Conservation (phyloP, 257 asterid genomes). For the Striga asiatica region DNA sequence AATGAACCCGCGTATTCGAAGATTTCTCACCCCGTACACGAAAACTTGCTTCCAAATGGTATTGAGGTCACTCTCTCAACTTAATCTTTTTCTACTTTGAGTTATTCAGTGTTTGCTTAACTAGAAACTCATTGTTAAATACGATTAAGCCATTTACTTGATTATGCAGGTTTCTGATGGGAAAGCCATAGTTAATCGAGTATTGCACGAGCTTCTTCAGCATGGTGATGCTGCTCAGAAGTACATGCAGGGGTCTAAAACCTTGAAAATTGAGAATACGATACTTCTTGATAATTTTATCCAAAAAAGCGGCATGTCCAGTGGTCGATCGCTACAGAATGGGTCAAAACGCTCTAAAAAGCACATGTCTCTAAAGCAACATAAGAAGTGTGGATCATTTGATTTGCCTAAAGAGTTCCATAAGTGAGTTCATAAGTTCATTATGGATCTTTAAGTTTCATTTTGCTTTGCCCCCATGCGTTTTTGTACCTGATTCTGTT, state of each 20-base stretch:
- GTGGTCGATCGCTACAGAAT: slow-evolving; percentile 22
- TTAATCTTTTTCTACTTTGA: slow-evolving; percentile 7
- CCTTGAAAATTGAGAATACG: slow-evolving; percentile 54
- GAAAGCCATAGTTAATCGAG: slow-evolving; percentile 29
- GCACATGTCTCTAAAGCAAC: slow-evolving; percentile 66
- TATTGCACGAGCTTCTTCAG: slow-evolving; percentile 69
- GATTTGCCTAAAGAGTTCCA: slow-evolving; percentile 54
- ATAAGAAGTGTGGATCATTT: slow-evolving; percentile 49
- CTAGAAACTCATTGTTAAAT: not conserved
- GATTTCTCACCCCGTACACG: slow-evolving; percentile 51
- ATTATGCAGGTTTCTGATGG: slow-evolving; percentile 46
- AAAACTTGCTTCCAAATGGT: slow-evolving; percentile 39
- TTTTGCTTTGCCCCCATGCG: not conserved
- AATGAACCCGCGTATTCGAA: slow-evolving; percentile 57
- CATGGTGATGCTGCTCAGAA: slow-evolving; percentile 73
- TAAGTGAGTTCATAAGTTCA: slow-evolving; percentile 43
- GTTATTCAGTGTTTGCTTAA: not conserved
- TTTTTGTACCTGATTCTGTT: not conserved
- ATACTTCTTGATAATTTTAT: slow-evolving; percentile 83
- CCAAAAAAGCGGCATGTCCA: slow-evolving; percentile 26
- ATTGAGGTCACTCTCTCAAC: slow-evolving; percentile 36
- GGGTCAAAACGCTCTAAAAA: slow-evolving; percentile 67
- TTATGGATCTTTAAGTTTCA: not conserved
- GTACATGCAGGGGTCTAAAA: slow-evolving; percentile 70
- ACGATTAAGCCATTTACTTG: too few relatives aligned